phyloP scores from a whole-genome alignment of 2,329 filamentous ascomycete species.

The Rosellinia necatrix region DNA sequence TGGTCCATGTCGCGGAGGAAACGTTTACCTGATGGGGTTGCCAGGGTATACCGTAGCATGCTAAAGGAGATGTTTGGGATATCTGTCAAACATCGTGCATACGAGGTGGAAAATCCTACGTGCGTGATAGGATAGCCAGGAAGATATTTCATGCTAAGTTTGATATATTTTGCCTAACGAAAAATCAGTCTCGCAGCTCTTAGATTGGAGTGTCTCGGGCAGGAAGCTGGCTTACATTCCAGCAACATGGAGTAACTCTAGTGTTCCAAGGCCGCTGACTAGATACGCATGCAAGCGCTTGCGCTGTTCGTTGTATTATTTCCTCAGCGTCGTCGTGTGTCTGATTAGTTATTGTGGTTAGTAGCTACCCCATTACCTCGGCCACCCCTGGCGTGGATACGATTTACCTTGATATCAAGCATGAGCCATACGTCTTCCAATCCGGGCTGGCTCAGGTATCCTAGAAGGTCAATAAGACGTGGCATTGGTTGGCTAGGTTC shows the following conservation, averaged over 20 bases:
- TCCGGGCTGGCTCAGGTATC: slow-evolving; percentile 68
- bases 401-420: slow-evolving; percentile 80
- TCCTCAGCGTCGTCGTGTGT: slow-evolving; percentile 71
- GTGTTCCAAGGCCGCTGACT: slow-evolving; percentile 66
- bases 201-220: background rate
- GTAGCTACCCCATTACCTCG: background rate
- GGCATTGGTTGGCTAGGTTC: slow-evolving; percentile 75
- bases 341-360: slow-evolving; percentile 43
- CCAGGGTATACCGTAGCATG: slow-evolving; percentile 70
- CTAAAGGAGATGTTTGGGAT: slow-evolving; percentile 76
- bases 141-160: slow-evolving; percentile 64
- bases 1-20: slow-evolving; percentile 68
- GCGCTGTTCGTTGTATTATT: slow-evolving; percentile 71
- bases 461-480: slow-evolving; percentile 72
- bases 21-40: slow-evolving; percentile 66
- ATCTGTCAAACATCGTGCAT: slow-evolving; percentile 72
- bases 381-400: too few species aligned
- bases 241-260: slow-evolving; percentile 79
- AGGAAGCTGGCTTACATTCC: slow-evolving; percentile 61
- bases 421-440: slow-evolving; percentile 76
- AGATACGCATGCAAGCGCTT: slow-evolving; percentile 61
- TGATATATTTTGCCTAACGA: slow-evolving; percentile 66
- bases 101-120: slow-evolving; percentile 68
- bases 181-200: background rate
- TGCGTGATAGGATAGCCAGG: slow-evolving; percentile 68